These are phyloP conservation scores for Nakaseomyces kungkrabaensis DNA, from an alignment of 1,139 yeast species.

Conservation along the genomic window DNA sequence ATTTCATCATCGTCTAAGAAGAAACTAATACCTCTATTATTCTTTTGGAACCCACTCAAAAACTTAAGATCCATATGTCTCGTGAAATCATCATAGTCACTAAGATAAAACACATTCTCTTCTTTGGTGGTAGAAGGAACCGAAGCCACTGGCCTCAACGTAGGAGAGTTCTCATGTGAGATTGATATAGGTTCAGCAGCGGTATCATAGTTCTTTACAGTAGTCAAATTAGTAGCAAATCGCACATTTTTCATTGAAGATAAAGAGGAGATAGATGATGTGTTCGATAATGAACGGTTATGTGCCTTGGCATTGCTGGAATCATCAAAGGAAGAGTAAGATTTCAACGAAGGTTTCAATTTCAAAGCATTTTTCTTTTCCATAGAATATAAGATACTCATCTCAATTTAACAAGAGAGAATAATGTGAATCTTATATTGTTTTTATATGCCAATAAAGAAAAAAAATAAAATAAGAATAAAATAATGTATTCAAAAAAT, in stretches of 20 bases:
- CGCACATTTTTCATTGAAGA: conserved; percentile 13
- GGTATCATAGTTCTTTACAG: conserved; percentile 25
- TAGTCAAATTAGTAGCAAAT: conserved; percentile 27
- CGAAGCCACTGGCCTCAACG: not conserved
- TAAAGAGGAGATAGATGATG: not conserved
- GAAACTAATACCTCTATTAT: not conserved
- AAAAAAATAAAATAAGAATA: no score
- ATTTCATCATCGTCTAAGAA: conserved; percentile 4
- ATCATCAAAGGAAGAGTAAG: conserved; percentile 1
- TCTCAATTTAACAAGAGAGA: not conserved
- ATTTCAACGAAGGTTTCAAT: conserved; percentile 4
- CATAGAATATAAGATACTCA: not conserved
- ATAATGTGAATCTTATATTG: no score
- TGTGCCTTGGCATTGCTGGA: not conserved
- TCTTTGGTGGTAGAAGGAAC: not conserved
- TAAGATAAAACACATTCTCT: not conserved
- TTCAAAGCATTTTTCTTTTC: not conserved
- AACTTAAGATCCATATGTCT: not conserved
- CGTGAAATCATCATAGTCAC: conserved; percentile 1
- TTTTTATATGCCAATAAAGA: no score
- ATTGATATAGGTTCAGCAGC: conserved; percentile 25
- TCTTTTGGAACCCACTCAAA: not conserved
- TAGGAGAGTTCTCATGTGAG: conserved; percentile 9
- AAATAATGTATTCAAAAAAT: no score
- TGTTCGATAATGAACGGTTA: not conserved